Base-by-base conservation (phyloP, 148 eudicot species). In the Tetragonia tetragonoides region DNA sequence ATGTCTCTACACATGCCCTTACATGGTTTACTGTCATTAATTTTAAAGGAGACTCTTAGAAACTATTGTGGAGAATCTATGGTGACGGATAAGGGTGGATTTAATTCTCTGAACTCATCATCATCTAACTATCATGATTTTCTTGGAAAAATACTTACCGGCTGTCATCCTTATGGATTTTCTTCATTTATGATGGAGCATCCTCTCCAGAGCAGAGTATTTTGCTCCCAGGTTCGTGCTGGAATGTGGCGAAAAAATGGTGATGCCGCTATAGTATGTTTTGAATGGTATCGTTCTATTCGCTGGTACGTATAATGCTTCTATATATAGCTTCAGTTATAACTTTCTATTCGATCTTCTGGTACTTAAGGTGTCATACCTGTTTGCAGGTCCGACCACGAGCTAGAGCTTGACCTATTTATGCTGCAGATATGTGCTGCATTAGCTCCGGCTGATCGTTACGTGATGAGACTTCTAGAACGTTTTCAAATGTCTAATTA, bases 181-280 rank as follows among this genome's bases (percentile, higher is more conserved):
- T 93, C 99, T 77, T 89, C 95, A 34, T 88, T 80, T 80, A 75
- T 91, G 76, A 93, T 96, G 99, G 99, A 96, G 81, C 97, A 96
- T 88, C 93, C 98, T 79, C 85, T 96, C 73, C 97, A 90, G 75
- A 91, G 84, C 81, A 90, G 91, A 78, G 99, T 93, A 57, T 96
- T 96, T 80, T 96, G 99, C 75, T 91, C 98, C 66, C 87, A 96
- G 88, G 93, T 96, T 73, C 95, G 86, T 78, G 98, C 99, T 84
- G 98, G 98, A 44, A 93, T 96, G 98, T 96, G 99, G 99, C 87
- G 90, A 75, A 92, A 88, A 81, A 96, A 96, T 86, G 99, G 98
- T 38, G 99, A 96, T 81, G 85, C 91, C 81, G 90, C 99, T 51
- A 73, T 82, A 76, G 54, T 90, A 69, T 89, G 88, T 70, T 88